Evolutionary conservation across 164 flowering plant species (phyloP).

Genomic region (Litsea cubeba): DNA sequence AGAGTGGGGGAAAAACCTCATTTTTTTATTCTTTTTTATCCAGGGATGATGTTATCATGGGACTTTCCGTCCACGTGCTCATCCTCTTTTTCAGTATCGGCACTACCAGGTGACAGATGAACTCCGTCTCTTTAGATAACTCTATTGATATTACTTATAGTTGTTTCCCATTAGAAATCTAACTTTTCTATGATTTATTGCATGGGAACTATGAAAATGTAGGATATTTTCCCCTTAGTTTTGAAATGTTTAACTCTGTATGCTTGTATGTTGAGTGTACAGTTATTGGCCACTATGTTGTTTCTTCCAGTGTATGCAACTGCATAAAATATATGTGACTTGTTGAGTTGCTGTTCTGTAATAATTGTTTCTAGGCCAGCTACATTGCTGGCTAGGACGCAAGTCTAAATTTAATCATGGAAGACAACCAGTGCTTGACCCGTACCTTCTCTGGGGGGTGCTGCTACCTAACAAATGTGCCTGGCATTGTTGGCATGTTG

Average conservation of each 20-base stretch:
- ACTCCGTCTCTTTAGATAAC: background rate
- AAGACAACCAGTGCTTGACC: too few species aligned
- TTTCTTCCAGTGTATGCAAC: background rate
- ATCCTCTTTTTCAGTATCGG: constrained; percentile 91
- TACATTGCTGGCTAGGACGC: background rate
- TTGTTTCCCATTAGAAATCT: background rate
- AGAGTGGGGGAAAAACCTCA: background rate
- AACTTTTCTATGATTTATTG: background rate
- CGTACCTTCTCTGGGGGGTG: too few species aligned
- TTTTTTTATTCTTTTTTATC: constrained; percentile 9
- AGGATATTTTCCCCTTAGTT: background rate
- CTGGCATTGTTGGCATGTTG: background rate
- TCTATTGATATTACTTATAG: background rate
- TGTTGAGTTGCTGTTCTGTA: too few species aligned
- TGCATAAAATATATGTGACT: background rate
- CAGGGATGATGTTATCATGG: constrained; percentile 86
- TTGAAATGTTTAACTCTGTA: background rate
- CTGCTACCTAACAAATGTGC: too few species aligned
- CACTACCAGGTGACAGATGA: constrained; percentile 69
- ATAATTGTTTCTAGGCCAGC: background rate
- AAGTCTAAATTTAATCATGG: too few species aligned
- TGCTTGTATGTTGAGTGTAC: background rate
- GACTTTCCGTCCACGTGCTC: constrained; percentile 86
- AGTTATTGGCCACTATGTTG: background rate
- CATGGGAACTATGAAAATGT: background rate